Evolutionary conservation across 306 rosid species (phyloP).

Genomic region (Acacia crassicarpa): DNA sequence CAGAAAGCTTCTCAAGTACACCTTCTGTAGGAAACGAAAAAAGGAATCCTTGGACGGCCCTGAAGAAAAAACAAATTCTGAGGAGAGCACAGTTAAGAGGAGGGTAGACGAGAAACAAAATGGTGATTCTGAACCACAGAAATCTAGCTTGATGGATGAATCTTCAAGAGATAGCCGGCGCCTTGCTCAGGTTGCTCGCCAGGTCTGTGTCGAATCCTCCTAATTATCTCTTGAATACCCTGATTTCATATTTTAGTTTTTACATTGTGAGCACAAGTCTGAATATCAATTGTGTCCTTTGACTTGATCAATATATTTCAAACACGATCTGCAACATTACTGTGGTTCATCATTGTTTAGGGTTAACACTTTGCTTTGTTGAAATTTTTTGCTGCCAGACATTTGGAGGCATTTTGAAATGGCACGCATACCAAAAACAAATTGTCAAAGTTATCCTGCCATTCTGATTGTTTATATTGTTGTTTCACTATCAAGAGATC

Average conservation of each 20-base stretch:
- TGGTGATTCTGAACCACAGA: constrained; percentile 32
- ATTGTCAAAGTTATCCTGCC: constrained; percentile 9
- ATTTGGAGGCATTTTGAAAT: neutral
- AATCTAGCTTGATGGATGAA: constrained; percentile 35
- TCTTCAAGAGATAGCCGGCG: constrained; percentile 47
- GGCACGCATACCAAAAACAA: neutral
- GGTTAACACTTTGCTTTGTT: neutral
- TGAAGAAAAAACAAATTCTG: constrained; percentile 41
- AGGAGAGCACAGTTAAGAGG: constrained; percentile 40
- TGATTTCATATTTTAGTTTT: neutral
- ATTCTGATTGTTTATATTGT: constrained; percentile 2
- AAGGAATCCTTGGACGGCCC: constrained; percentile 40
- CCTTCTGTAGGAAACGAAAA: constrained; percentile 76
- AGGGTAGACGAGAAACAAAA: constrained; percentile 39
- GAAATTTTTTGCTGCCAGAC: neutral
- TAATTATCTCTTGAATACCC: constrained; percentile 22
- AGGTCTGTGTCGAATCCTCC: constrained; percentile 47
- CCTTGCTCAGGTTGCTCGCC: constrained; percentile 61
- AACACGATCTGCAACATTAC: neutral
- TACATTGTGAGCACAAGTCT: neutral
- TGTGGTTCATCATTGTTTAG: neutral
- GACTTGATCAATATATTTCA: neutral
- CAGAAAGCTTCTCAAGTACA: constrained; percentile 49
- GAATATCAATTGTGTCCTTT: neutral
- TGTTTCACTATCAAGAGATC: neutral